phyloP scores from a whole-genome alignment of 768 basidiomycete genomes.

The Coprinopsis marcescibilis region DNA sequence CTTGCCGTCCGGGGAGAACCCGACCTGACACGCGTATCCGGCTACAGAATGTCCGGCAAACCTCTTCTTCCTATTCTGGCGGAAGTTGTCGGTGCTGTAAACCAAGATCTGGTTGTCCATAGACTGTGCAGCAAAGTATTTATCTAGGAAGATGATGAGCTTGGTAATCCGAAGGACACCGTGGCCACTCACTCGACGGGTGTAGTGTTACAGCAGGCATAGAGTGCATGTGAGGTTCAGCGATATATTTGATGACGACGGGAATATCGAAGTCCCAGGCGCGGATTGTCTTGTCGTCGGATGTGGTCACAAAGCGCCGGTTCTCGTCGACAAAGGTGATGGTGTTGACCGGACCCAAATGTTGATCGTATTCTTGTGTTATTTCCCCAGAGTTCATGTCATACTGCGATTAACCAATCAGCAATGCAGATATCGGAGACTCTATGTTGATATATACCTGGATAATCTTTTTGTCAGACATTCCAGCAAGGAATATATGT shows the following conservation, averaged over 20 bases:
- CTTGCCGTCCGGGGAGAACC: conserved; percentile 96
- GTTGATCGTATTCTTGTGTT: conserved; percentile 97
- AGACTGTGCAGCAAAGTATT: conserved; percentile 96
- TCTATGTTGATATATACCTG: conserved; percentile 76
- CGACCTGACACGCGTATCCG: conserved; percentile 95
- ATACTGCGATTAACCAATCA: conserved; percentile 48
- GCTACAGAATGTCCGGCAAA: conserved; percentile 97
- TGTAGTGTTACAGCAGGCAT: conserved; percentile 98
- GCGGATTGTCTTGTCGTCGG: conserved; percentile 97
- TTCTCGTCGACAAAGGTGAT: conserved; percentile 99
- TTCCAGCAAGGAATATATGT: conserved; percentile 93
- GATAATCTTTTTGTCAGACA: conserved; percentile 99
- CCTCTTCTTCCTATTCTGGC: conserved; percentile 97
- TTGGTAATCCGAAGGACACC: conserved; percentile 7
- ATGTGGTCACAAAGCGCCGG: conserved; percentile 94
- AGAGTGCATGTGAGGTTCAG: conserved; percentile 98
- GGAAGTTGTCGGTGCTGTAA: conserved; percentile 97
- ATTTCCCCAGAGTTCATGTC: conserved; percentile 95
- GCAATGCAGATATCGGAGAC: too few relatives aligned
- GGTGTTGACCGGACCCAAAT: conserved; percentile 95
- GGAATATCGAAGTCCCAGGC: conserved; percentile 99
- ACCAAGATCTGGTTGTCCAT: conserved; percentile 98
- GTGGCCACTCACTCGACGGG: conserved; percentile 72
- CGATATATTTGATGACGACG: conserved; percentile 99
- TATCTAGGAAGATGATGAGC: conserved; percentile 42